Evolutionary conservation across 345 rosid genomes (phyloP).

Genomic region (Eucalyptus regnans): DNA sequence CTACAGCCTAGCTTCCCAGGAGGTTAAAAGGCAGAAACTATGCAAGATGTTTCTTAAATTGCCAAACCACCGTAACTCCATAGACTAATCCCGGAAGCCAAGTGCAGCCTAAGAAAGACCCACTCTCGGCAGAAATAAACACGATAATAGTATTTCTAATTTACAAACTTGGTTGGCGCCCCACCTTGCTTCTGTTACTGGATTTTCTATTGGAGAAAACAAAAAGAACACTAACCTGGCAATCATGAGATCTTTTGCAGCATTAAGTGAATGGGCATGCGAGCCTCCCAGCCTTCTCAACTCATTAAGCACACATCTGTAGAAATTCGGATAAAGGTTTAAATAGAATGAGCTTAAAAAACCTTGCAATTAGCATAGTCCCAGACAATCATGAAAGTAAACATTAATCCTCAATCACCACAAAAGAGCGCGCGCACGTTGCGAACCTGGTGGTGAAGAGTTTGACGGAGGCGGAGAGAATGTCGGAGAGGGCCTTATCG

Average conservation of each 20-base stretch:
- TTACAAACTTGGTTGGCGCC: not conserved
- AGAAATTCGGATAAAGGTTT: not conserved
- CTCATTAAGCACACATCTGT: conserved; percentile 69
- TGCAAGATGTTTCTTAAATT: not conserved
- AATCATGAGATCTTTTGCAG: conserved; percentile 36
- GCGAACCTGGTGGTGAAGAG: conserved; percentile 75
- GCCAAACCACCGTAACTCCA: not conserved
- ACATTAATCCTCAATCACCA: not conserved
- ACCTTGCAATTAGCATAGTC: not conserved
- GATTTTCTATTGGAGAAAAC: not conserved
- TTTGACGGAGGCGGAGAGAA: conserved; percentile 65
- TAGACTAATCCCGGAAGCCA: not conserved
- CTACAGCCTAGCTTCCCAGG: not conserved
- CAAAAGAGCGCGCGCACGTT: not conserved
- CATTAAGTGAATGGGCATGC: conserved; percentile 39
- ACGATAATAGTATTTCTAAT: not conserved
- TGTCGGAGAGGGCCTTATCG: conserved; percentile 47
- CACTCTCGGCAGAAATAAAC: not conserved
- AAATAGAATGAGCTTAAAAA: not conserved
- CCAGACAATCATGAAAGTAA: not conserved
- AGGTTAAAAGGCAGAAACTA: not conserved
- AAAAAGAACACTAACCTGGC: conserved; percentile 38
- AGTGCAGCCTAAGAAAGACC: not conserved
- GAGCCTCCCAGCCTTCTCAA: conserved; percentile 58
- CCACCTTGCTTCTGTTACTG: fast-evolving